A percentile compares a stretch with the other conserved stretches of the same genome.
Evolutionary conservation across 78 protist genomes (phyloP).

Genomic region (Dictyostelium purpureum): DNA sequence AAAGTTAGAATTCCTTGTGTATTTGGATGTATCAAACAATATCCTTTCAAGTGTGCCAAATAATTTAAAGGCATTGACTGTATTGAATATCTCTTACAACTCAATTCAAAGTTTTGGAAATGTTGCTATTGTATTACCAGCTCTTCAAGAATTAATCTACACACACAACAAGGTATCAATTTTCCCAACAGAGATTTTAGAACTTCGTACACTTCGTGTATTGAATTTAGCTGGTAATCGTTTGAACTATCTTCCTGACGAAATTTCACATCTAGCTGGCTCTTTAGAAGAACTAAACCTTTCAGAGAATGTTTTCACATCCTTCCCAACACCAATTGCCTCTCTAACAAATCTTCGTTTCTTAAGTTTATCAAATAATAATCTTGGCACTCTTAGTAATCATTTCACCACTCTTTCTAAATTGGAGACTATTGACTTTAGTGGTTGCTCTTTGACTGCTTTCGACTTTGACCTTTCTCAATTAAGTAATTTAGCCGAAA

Average conservation of each 20-base stretch:
- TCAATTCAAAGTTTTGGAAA: slow-evolving; percentile 12
- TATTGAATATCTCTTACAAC: slow-evolving; percentile 28
- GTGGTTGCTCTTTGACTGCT: slow-evolving; percentile 23
- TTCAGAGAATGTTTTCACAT: slow-evolving; percentile 49
- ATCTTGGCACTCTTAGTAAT: slow-evolving; percentile 21
- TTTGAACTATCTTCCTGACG: slow-evolving; percentile 60
- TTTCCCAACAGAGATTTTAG: slow-evolving; percentile 69
- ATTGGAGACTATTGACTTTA: slow-evolving; percentile 11
- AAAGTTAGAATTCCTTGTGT: background rate
- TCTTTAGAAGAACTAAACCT: slow-evolving; percentile 12
- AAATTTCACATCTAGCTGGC: slow-evolving; percentile 6
- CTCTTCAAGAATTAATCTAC: slow-evolving; percentile 38
- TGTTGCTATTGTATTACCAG: background rate
- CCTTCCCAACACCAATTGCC: slow-evolving; percentile 70
- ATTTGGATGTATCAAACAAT: slow-evolving; percentile 57
- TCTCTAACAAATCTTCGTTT: background rate
- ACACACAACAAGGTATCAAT: slow-evolving; percentile 51
- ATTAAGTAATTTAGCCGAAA: background rate
- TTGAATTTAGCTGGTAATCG: slow-evolving; percentile 45
- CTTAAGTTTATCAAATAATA: background rate
- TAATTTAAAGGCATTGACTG: slow-evolving; percentile 13
- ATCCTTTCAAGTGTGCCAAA: slow-evolving; percentile 38
- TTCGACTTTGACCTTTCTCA: slow-evolving; percentile 57
- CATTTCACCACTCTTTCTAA: slow-evolving; percentile 32
- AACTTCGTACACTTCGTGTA: slow-evolving; percentile 7